Evolutionary conservation across 345 rosid genomes (phyloP), one percentile per base, ranked within the genome.

Genomic region (Eucalyptus erythrocorys): DNA sequence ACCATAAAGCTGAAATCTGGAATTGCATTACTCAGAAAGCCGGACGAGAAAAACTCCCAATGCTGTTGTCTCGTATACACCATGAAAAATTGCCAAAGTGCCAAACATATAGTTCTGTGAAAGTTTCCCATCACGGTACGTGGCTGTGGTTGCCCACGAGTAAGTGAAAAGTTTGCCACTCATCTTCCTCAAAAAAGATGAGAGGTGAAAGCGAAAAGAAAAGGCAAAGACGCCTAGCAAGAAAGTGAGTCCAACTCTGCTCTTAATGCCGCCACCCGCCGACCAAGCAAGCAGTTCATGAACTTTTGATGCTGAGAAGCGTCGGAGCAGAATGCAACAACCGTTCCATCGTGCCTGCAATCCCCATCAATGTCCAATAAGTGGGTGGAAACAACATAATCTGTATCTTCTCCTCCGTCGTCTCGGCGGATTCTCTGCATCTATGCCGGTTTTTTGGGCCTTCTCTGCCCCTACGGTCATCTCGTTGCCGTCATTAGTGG

Each of bases 351-450:
- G 15, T 37, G 84, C 24, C 57, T 51, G 30, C 47, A 1, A 22
- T 40, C 30, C 84, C 84, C 84, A 76, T 76, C 84, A 76, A 22
- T 76, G 84, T 76, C 47, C 84, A 21, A 24, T 27, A 10, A 76
- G 84, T 22, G 82, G 55, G 87, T 71, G 42, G 71, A 93, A 93
- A 91, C 96, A 95, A 68, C 96, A 93, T 45, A 92, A 76, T 13
- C 88, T 61, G 14, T 81, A 88, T 64, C 85, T 90, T 34, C 86
- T 91, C 37, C 86, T 91, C 80, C 34, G 86, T 76, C 55, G 12
- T 30, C 88, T 86, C 86, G 47, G 49, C 49, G 59, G 88, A 64
- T 91, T 91, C 85, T 59, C 86, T 85, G 88, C 89, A 30, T 26
- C 43, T 86, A 48, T 37, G 86, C 71, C 51, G 40, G 87, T 88